phyloP scores from a whole-genome alignment of 371 early-diverging fungal species.

The Umbelopsis sp. region DNA sequence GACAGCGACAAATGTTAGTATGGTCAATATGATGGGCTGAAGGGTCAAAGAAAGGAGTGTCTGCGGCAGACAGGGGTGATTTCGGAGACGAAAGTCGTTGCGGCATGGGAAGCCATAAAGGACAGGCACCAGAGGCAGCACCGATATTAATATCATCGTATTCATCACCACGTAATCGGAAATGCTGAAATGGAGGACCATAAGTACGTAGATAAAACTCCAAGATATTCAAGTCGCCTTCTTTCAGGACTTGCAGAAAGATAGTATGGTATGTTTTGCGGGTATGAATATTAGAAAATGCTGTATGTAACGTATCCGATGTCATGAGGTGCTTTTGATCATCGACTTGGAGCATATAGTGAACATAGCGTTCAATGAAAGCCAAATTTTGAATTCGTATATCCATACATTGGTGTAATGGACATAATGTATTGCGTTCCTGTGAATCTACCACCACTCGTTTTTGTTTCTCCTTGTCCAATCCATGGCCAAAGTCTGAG shows the following conservation, averaged over 20 bases:
- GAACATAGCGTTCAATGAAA: slow-evolving; percentile 17
- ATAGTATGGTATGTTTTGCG: slow-evolving; percentile 21
- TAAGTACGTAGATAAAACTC: slow-evolving; percentile 19
- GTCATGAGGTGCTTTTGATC: not conserved
- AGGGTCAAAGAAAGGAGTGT: not conserved
- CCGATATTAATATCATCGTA: slow-evolving; percentile 20
- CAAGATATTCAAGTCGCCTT: slow-evolving; percentile 18
- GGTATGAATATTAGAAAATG: slow-evolving; percentile 17
- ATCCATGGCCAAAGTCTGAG: not conserved
- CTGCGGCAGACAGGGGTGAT: not conserved
- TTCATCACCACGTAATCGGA: slow-evolving; percentile 21
- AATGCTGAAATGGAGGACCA: slow-evolving; percentile 17
- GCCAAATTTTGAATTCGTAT: slow-evolving; percentile 14
- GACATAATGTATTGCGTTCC: not conserved
- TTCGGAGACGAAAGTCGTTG: not conserved
- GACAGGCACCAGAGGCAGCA: not conserved
- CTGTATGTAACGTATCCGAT: not conserved
- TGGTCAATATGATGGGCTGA: slow-evolving; percentile 3
- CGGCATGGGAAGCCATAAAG: slow-evolving; percentile 1
- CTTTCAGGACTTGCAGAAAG: slow-evolving; percentile 20
- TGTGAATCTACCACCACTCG: slow-evolving; percentile 4
- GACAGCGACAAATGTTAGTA: slow-evolving; percentile 7
- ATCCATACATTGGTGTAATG: slow-evolving; percentile 11
- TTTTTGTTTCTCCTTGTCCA: not conserved
- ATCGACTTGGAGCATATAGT: slow-evolving; percentile 10